Evolutionary conservation across 2,329 filamentous ascomycete species (phyloP).

Genomic region (Microdochium nivale): DNA sequence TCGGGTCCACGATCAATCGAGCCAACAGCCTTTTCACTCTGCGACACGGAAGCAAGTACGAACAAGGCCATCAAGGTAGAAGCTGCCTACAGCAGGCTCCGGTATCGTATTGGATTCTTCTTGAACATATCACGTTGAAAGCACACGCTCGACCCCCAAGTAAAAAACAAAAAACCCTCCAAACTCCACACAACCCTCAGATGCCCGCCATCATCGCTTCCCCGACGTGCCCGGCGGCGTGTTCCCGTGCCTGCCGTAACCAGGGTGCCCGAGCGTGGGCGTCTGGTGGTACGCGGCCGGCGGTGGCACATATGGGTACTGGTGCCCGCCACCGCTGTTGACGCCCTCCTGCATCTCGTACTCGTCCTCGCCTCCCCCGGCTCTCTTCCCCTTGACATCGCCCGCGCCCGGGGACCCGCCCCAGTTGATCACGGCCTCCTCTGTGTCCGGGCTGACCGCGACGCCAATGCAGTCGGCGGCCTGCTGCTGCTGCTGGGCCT

Average conservation of each 20-base stretch:
- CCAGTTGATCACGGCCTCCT: slow-evolving; percentile 14
- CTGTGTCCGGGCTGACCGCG: slow-evolving; percentile 30
- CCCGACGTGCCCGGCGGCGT: neutral
- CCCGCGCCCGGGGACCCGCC: slow-evolving; percentile 1
- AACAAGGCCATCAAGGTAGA: too few species aligned
- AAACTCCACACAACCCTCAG: neutral
- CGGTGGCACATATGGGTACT: slow-evolving; percentile 7
- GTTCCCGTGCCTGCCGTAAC: slow-evolving; percentile 28
- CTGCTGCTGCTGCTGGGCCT: slow-evolving; percentile 10
- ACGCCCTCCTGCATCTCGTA: slow-evolving; percentile 43
- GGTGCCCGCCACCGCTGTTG: slow-evolving; percentile 18
- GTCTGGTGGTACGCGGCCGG: slow-evolving; percentile 18
- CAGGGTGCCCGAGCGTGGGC: slow-evolving; percentile 37
- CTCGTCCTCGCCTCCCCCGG: slow-evolving; percentile 22
- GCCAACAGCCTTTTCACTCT: too few species aligned
- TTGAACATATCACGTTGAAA: too few species aligned
- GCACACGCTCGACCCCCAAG: too few species aligned
- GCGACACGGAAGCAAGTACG: too few species aligned
- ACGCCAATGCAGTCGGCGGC: slow-evolving; percentile 27
- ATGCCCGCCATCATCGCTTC: neutral
- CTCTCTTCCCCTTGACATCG: slow-evolving; percentile 33
- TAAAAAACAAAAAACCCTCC: neutral
- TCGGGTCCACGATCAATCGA: too few species aligned
- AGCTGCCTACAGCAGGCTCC: too few species aligned
- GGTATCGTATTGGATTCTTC: too few species aligned